These are phyloP conservation scores for Colletotrichum navitas DNA, from an alignment of 2,329 filamentous ascomycete species.

Conservation along the genomic window DNA sequence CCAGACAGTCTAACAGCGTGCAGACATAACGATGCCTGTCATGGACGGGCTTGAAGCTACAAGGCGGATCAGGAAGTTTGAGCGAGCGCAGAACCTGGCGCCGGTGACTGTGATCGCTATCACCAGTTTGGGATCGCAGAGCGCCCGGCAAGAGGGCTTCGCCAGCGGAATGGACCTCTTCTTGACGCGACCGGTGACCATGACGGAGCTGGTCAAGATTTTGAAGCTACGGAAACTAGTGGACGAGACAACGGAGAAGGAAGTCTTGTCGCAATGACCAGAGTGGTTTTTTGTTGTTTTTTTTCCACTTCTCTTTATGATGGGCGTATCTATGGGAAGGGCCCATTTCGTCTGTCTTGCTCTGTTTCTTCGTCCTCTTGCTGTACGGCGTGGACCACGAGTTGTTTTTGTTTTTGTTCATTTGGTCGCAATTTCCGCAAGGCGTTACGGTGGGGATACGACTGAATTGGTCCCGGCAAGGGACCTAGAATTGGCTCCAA, in stretches of 20 bases:
- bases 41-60: slow-evolving; percentile 58
- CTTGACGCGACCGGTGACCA: slow-evolving; percentile 59
- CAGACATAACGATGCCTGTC: slow-evolving; percentile 62
- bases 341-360: too few species aligned
- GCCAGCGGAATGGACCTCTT: slow-evolving; percentile 60
- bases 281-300: not conserved
- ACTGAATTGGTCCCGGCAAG: slow-evolving; percentile 16
- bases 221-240: slow-evolving; percentile 34
- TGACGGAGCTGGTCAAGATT: slow-evolving; percentile 49
- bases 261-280: slow-evolving; percentile 12
- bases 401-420: not conserved
- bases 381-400: not conserved
- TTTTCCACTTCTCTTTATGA: not conserved
- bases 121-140: slow-evolving; percentile 57
- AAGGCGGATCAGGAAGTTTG: slow-evolving; percentile 55
- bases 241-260: slow-evolving; percentile 26
- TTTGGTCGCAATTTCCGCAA: slow-evolving; percentile 18
- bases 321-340: too few species aligned
- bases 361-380: not conserved
- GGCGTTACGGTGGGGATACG: slow-evolving; percentile 26
- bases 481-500: slow-evolving; percentile 25
- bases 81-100: slow-evolving; percentile 53
- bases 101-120: slow-evolving; percentile 59
- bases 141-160: slow-evolving; percentile 59
- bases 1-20: not conserved